These are phyloP conservation scores for Rehmannia glutinosa DNA, from an alignment of 257 asterid genomes.

Conservation along the genomic window DNA sequence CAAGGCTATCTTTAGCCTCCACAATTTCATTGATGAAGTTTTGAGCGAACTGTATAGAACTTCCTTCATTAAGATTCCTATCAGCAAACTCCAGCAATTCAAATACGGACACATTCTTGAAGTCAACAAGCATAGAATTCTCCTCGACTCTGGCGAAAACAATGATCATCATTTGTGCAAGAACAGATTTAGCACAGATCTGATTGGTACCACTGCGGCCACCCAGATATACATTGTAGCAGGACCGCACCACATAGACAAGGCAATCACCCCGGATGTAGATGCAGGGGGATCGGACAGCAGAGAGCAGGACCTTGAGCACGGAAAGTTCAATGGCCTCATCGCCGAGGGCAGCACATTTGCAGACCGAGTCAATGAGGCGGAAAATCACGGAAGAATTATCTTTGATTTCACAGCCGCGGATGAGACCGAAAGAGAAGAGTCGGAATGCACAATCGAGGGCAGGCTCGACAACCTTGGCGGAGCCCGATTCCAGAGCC, in stretches of 20 bases:
- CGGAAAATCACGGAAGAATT: conserved; percentile 48
- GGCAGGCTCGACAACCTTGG: conserved; percentile 94
- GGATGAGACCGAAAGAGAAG: conserved; percentile 72
- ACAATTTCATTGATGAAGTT: conserved; percentile 72
- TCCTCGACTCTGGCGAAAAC: conserved; percentile 82
- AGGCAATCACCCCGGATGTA: conserved; percentile 73
- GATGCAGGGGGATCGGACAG: conserved; percentile 77
- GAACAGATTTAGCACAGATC: conserved; percentile 96
- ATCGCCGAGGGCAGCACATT: conserved; percentile 65
- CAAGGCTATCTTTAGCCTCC: conserved; percentile 63
- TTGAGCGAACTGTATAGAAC: conserved; percentile 78
- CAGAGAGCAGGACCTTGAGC: conserved; percentile 74
- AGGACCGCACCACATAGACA: conserved; percentile 81
- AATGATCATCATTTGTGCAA: conserved; percentile 94
- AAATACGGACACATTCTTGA: conserved; percentile 64
- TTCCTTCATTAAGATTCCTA: conserved; percentile 89
- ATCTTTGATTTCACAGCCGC: conserved; percentile 58
- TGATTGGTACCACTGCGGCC: conserved; percentile 96
- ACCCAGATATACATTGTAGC: conserved; percentile 91
- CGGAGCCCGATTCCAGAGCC: conserved; percentile 75
- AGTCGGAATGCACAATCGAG: conserved; percentile 80
- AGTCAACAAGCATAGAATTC: conserved; percentile 49
- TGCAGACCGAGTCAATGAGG: conserved; percentile 73
- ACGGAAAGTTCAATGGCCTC: conserved; percentile 75
- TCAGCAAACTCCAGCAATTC: conserved; percentile 88